Percentiles rank a stretch among this genome's conserved stretches.
phyloP scores from a whole-genome alignment of 345 rosid species.

The Passiflora organensis region DNA sequence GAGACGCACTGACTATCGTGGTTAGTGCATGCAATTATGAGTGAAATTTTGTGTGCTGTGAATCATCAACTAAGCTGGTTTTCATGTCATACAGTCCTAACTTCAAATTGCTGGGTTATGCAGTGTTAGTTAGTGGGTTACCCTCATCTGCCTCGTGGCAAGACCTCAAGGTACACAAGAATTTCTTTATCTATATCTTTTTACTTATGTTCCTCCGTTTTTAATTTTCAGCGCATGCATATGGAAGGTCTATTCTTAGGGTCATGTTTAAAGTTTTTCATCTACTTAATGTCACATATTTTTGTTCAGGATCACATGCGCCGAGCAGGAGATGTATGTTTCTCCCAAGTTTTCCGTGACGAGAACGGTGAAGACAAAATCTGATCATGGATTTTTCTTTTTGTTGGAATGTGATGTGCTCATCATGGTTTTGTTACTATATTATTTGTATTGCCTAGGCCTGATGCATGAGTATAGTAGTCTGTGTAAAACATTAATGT shows the following conservation, averaged over 20 bases:
- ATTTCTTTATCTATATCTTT: neutral
- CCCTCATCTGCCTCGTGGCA: constrained; percentile 99
- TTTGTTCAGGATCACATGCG: constrained; percentile 35
- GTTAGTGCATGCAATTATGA: constrained; percentile 30
- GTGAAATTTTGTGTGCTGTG: neutral
- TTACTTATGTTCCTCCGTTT: neutral
- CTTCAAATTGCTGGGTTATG: neutral
- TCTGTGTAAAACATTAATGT: no score
- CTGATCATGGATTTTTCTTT: no score
- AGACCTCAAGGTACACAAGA: constrained; percentile 71
- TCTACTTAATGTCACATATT: neutral
- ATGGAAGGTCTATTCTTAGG: neutral
- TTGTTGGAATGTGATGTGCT: no score
- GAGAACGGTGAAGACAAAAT: constrained; percentile 25
- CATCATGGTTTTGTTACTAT: no score
- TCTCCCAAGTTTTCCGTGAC: constrained; percentile 34
- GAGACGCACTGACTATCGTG: constrained; percentile 90
- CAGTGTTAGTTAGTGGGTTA: constrained; percentile 84
- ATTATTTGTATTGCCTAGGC: no score
- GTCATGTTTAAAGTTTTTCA: neutral
- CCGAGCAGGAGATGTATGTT: constrained; percentile 33
- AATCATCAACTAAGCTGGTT: neutral
- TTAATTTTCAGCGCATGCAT: neutral
- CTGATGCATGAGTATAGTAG: no score
- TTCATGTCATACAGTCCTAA: neutral